phyloP scores from a whole-genome alignment of 495 filamentous ascomycete species.

The Podospora australis region DNA sequence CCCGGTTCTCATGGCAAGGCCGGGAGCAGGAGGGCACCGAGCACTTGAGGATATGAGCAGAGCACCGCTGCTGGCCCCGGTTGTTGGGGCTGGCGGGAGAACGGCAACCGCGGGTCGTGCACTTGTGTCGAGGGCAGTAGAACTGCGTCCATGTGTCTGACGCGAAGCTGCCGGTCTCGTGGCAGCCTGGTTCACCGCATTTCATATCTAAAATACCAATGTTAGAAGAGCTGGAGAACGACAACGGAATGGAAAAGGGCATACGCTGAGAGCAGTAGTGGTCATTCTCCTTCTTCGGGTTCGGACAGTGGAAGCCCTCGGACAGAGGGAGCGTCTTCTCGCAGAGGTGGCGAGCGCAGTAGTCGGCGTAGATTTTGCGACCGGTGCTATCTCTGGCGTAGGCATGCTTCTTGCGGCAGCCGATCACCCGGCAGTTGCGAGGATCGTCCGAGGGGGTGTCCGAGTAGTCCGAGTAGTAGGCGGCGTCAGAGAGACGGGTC shows the following conservation, averaged over 20 bases:
- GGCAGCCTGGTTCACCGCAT: constrained; percentile 8
- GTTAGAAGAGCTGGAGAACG: too few species aligned
- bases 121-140: constrained; percentile 9
- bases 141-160: neutral
- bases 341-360: constrained; percentile 11
- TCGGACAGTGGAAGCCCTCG: constrained; percentile 6
- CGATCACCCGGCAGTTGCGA: constrained; percentile 8
- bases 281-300: neutral
- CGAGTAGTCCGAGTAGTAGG: constrained; percentile 8
- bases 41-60: constrained; percentile 6
- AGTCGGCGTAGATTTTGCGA: constrained; percentile 9
- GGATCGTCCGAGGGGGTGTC: constrained; percentile 7
- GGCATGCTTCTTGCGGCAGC: constrained; percentile 11
- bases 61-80: constrained; percentile 7
- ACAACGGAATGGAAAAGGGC: too few species aligned
- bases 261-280: constrained; percentile 4
- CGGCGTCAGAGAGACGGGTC: neutral
- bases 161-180: neutral
- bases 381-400: neutral
- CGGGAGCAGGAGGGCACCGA: constrained; percentile 5
- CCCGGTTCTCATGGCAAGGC: constrained; percentile 7
- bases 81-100: neutral
- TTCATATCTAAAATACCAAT: too few species aligned
- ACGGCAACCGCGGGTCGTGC: constrained; percentile 5
- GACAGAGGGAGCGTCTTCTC: neutral